Evolutionary conservation across 2,329 filamentous ascomycete species (phyloP).

Genomic region (Beauveria sp.): DNA sequence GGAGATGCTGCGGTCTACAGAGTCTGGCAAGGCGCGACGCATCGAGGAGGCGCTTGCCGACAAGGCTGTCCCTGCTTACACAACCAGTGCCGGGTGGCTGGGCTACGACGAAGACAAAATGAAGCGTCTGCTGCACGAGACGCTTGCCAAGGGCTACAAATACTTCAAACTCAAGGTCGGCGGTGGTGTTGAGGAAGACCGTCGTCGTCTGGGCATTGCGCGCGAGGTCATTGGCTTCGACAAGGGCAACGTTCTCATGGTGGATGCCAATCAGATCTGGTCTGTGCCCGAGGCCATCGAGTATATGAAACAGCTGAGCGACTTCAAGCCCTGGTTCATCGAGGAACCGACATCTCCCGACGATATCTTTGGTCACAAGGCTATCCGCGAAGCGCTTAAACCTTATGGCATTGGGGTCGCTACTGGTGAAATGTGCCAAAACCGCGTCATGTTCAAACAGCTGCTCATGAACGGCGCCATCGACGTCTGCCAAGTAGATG

Average conservation of each 20-base stretch:
- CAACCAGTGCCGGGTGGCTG: constrained; percentile 86
- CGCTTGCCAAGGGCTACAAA: constrained; percentile 65
- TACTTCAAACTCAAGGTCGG: constrained; percentile 94
- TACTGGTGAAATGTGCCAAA: constrained; percentile 93
- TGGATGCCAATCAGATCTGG: constrained; percentile 91
- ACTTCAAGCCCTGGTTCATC: constrained; percentile 90
- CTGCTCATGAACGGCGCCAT: constrained; percentile 72
- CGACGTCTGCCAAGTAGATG: constrained; percentile 84
- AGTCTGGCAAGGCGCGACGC: constrained; percentile 61
- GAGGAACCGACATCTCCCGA: constrained; percentile 89
- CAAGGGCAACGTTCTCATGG: constrained; percentile 77
- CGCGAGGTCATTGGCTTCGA: constrained; percentile 77
- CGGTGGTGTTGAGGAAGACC: constrained; percentile 62
- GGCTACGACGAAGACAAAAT: constrained; percentile 86
- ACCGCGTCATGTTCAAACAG: constrained; percentile 91
- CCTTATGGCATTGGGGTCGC: constrained; percentile 74
- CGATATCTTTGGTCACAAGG: constrained; percentile 81
- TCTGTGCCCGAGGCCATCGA: constrained; percentile 81
- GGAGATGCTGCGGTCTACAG: constrained; percentile 56
- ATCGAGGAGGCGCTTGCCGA: constrained; percentile 65
- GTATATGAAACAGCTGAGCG: constrained; percentile 74
- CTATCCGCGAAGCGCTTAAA: constrained; percentile 70
- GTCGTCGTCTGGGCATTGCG: constrained; percentile 62
- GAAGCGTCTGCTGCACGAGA: constrained; percentile 65
- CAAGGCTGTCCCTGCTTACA: constrained; percentile 80